phyloP scores from a whole-genome alignment of 176 grass and related monocot species.

The Saccharum officinarum region DNA sequence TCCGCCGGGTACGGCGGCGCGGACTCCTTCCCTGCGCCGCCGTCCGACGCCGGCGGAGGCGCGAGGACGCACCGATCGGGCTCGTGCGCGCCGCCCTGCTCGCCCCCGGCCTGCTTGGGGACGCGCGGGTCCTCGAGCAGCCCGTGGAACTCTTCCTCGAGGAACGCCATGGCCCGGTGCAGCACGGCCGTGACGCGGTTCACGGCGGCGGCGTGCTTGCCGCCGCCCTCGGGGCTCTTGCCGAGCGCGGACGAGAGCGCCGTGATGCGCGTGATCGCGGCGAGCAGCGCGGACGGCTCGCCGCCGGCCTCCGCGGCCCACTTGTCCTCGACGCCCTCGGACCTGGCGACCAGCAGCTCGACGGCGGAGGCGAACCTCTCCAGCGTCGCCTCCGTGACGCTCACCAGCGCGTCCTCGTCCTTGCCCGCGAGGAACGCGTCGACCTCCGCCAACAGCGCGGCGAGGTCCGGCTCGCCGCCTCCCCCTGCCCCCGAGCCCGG shows the following conservation, averaged over 20 bases:
- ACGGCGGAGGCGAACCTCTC: conserved; percentile 57
- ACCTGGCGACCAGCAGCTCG: conserved; percentile 45
- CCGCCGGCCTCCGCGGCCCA: conserved; percentile 33
- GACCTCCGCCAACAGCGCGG: conserved; percentile 57
- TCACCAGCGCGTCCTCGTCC: background rate
- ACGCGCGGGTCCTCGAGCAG: conserved; percentile 53
- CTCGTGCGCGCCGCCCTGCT: conserved; percentile 31
- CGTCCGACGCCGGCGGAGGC: background rate
- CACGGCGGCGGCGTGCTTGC: conserved; percentile 31
- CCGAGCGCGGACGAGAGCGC: conserved; percentile 42
- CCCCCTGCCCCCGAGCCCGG: background rate
- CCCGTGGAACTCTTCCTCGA: conserved; percentile 75
- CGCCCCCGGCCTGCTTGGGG: background rate
- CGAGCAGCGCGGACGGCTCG: conserved; percentile 48
- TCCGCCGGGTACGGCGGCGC: conserved; percentile 36
- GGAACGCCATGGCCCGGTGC: conserved; percentile 84
- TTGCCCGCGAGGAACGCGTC: conserved; percentile 56
- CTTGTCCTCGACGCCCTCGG: conserved; percentile 39
- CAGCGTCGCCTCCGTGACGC: conserved; percentile 34
- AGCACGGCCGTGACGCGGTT: conserved; percentile 55
- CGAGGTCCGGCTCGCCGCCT: conserved; percentile 36
- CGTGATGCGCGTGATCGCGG: conserved; percentile 42
- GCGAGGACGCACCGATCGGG: conserved; percentile 53
- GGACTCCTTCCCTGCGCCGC: background rate
- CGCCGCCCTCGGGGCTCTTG: conserved; percentile 18